Percentiles rank a stretch among this genome's conserved stretches.
phyloP scores from a whole-genome alignment of 1,284 basidiomycete genomes.

The Trichosporon asahii region DNA sequence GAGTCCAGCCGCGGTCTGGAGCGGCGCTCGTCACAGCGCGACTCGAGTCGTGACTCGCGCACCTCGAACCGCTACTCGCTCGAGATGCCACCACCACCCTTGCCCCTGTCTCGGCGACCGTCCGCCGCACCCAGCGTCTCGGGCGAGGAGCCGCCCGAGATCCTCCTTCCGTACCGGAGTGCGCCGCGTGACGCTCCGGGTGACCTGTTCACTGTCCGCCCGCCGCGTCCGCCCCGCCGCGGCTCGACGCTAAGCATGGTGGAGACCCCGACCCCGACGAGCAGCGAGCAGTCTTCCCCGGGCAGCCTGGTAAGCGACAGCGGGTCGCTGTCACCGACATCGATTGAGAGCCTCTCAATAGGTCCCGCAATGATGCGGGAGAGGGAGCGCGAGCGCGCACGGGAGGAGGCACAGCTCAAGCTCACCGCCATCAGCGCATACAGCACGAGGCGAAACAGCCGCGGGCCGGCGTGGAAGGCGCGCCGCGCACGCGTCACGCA shows the following conservation, averaged over 20 bases:
- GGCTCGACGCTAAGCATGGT: conserved; percentile 11
- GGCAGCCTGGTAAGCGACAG: conserved; percentile 21
- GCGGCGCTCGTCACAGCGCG: not conserved
- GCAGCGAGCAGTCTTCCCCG: conserved; percentile 8
- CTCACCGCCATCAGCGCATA: not conserved
- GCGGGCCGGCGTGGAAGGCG: conserved; percentile 7
- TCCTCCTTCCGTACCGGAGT: not conserved
- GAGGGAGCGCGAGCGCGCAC: conserved; percentile 3
- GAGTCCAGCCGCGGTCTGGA: not conserved
- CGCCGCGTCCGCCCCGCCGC: conserved; percentile 9
- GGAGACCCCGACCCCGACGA: conserved; percentile 4
- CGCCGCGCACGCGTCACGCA: not conserved
- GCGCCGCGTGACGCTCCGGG: not conserved
- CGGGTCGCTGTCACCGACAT: conserved; percentile 16
- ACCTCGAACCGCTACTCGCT: not conserved
- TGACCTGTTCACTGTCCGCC: not conserved
- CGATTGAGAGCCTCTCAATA: conserved; percentile 19
- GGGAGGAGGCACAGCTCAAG: not conserved
- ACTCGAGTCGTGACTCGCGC: not conserved
- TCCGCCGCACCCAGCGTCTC: not conserved
- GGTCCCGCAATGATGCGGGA: conserved; percentile 3
- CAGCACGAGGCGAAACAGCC: not conserved
- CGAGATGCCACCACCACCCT: conserved; percentile 4
- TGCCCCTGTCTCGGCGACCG: not conserved
- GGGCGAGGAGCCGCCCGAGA: not conserved